These are phyloP conservation scores for Aurantiochytrium sp. DNA, from an alignment of 108 stramenopile genomes.

Conservation along the genomic window DNA sequence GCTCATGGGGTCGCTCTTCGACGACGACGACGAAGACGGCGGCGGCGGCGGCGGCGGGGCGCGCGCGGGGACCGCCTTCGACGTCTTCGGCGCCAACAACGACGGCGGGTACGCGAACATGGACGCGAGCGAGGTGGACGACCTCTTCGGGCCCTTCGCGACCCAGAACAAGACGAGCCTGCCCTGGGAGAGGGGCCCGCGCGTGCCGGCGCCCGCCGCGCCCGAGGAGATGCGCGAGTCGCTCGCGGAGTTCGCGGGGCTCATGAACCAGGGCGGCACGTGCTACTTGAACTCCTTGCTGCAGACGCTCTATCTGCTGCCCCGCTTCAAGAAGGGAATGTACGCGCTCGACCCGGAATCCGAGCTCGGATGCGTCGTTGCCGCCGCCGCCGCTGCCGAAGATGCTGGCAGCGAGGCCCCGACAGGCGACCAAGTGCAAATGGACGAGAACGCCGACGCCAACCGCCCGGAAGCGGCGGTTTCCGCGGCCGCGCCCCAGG, in stretches of 20 bases:
- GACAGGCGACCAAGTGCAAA: neutral
- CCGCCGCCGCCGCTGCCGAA: neutral
- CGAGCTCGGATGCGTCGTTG: neutral
- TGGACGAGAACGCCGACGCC: neutral
- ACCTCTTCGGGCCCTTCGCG: too few relatives aligned
- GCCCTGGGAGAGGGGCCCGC: neutral
- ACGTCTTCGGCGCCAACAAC: too few relatives aligned
- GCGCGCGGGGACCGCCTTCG: too few relatives aligned
- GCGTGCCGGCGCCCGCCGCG: neutral
- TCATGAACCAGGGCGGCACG: constrained; percentile 31
- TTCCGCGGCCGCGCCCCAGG: neutral
- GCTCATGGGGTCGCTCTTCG: too few relatives aligned
- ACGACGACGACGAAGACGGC: too few relatives aligned
- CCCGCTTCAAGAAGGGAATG: neutral
- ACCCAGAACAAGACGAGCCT: too few relatives aligned
- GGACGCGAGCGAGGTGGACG: too few relatives aligned
- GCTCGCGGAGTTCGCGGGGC: neutral
- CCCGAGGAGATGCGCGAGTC: neutral
- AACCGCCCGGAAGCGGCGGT: neutral
- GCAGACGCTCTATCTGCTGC: constrained; percentile 8
- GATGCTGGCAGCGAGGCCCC: too few relatives aligned
- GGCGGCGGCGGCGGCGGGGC: too few relatives aligned
- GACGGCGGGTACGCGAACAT: too few relatives aligned
- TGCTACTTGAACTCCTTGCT: constrained; percentile 37
- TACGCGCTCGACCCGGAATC: neutral